phyloP scores from a whole-genome alignment of 2,329 filamentous ascomycete species.

The Botrytis pseudocinerea region DNA sequence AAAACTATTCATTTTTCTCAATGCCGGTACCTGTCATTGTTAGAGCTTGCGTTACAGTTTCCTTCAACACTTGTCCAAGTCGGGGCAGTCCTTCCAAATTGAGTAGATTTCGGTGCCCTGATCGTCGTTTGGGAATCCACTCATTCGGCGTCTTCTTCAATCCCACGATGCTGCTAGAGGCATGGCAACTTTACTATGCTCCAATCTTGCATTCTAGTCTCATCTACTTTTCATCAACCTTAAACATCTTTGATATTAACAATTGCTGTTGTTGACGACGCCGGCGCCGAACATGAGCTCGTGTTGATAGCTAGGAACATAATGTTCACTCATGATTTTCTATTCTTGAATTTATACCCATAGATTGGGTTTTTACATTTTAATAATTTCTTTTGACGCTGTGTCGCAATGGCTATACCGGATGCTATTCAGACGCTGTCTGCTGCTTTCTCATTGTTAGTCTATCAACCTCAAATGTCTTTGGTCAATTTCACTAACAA shows the following conservation, averaged over 20 bases:
- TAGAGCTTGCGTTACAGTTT: conserved; percentile 24
- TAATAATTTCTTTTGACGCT: conserved; percentile 33
- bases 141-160: neutral
- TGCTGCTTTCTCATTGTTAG: conserved; percentile 42
- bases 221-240: conserved; percentile 11
- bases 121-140: conserved; percentile 25
- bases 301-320: conserved; percentile 31
- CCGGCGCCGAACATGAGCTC: conserved; percentile 31
- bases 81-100: conserved; percentile 19
- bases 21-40: conserved; percentile 19
- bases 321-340: conserved; percentile 33
- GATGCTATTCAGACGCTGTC: conserved; percentile 39
- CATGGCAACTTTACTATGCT: conserved; percentile 2
- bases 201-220: conserved; percentile 2
- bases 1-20: neutral
- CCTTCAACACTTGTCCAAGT: neutral
- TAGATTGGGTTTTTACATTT: conserved; percentile 38
- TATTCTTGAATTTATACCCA: conserved; percentile 36
- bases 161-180: conserved; percentile 12
- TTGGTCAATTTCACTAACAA: conserved; percentile 27
- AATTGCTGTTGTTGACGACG: conserved; percentile 31
- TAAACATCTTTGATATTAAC: conserved; percentile 26
- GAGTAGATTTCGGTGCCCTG: conserved; percentile 23
- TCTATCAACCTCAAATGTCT: conserved; percentile 17
- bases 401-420: conserved; percentile 37